These are phyloP conservation scores for Gilbertella persicaria DNA, from an alignment of 371 early-diverging fungal genomes.

Conservation along the genomic window DNA sequence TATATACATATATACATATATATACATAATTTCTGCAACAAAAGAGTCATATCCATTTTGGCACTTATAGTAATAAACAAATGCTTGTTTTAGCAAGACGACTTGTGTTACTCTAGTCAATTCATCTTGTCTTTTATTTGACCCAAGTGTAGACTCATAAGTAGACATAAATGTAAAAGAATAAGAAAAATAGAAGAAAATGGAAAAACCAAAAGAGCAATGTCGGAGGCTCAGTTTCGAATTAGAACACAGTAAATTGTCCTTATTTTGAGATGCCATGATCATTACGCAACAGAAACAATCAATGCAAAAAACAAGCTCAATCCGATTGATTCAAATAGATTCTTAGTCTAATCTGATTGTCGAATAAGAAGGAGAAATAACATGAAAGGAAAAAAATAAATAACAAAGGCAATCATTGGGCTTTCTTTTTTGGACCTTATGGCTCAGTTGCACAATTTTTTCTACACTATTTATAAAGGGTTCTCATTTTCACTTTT, in stretches of 20 bases:
- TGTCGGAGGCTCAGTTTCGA: neutral
- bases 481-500: neutral
- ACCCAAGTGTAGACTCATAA: too few species aligned
- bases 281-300: neutral
- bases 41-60: too few species aligned
- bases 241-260: neutral
- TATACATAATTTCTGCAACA: too few species aligned
- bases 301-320: neutral
- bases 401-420: conserved; percentile 1
- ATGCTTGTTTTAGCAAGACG: too few species aligned
- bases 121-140: too few species aligned
- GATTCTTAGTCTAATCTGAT: neutral
- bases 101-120: too few species aligned
- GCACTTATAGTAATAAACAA: too few species aligned
- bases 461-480: neutral
- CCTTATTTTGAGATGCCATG: neutral
- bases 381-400: neutral
- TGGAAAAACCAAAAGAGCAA: neutral
- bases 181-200: too few species aligned
- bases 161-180: too few species aligned
- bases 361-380: neutral
- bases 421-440: too few species aligned
- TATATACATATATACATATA: too few species aligned
- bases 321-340: neutral
- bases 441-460: neutral